Evolutionary conservation across 2,329 filamentous ascomycete species (phyloP), one percentile per base, ranked within the genome.

Genomic region (Xylaria sp.): DNA sequence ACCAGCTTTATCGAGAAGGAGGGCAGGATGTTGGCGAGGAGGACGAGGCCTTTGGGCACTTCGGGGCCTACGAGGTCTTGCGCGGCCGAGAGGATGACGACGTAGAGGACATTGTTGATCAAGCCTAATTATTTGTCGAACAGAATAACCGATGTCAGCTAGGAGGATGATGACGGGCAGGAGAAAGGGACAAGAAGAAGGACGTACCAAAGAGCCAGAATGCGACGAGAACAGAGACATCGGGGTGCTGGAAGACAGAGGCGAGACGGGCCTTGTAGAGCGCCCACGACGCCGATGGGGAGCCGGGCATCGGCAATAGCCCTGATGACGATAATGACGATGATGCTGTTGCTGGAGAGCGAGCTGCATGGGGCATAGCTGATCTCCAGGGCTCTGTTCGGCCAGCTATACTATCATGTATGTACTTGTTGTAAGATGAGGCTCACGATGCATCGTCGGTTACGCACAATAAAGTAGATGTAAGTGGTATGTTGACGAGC

Each of bases 41-140:
- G 90, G 64, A 99, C 95, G 66, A 97, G 88, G 75, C 93, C 94
- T 80, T 98, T 98, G 59, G 96, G 96, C 1, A 98, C 86, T 72
- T 85, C 80, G 39, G 93, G 91, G 43, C 95, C 95, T 75, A 98
- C 96, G 70, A 99, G 92, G 78, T 99, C 96, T 76, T 98, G 92
- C 3, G 96, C 96, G 43, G 96, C 93, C 36, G 94, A 97, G 76
- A 99, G 91, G 78, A 98, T 96, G 80, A 98, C 93, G 65, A 98
- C 95, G 82, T 98, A 98, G 82, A 98, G 92, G 74, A 98, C 93
- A 83, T 98, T 98, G 82, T 99, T 98, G 79, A 98, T 96, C 20
- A 96, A 84, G 62, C 93, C 93, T 95, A 12, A 64, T 68, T 39
- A 2, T 23, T 8, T 12, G 1, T 10, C 10, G 9, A 5, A 25